Evolutionary conservation across 345 rosid genomes (phyloP), one percentile per base, ranked within the genome.

Genomic region (Moricandia arvensis): DNA sequence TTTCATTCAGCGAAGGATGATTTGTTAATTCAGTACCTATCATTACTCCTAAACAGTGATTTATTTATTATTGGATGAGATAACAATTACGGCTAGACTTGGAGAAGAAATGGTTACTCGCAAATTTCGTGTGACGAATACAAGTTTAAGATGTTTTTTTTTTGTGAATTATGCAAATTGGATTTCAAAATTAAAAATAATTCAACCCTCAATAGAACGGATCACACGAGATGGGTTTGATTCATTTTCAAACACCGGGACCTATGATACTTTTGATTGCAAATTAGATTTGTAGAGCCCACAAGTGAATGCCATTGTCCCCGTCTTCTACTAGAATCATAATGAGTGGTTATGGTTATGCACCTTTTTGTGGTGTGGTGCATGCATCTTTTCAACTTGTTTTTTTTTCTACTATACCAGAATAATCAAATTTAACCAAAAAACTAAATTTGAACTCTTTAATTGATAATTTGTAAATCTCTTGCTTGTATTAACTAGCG

Each of bases 211-310:
- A 21, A 21, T 21, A 21, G 24, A 21, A 2, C 24, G 1, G 24
- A 21, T 21, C 24, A 21, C 1, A 21, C 24, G 24, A 21, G 24
- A 21, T 21, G 24, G 24, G 24, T 21, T 21, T 21, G 24, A 21
- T 21, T 2, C 24, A 21, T 21, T 21, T 21, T 21, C 24, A 1
- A 21, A 21, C 24, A 21, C 24, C 24, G 71, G 83, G 80, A 34
- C 86, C 88, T 83, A 80, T 76, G 8, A 75, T 29, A 75, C 64
- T 30, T 43, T 71, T 81, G 84, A 81, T 85, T 77, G 8, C 17
- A 45, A 45, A 45, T 45, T 45, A 45, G 53, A 45, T 45, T 45
- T n/a, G 45, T 21, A 62, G 80, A 80, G 37, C 86, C 84, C 82
- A 71, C 74, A 69, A 54, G 65, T 59, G 59, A 8, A 73, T 78